Conservation (phyloP, 257 asterid species). For the Gentiana straminea region DNA sequence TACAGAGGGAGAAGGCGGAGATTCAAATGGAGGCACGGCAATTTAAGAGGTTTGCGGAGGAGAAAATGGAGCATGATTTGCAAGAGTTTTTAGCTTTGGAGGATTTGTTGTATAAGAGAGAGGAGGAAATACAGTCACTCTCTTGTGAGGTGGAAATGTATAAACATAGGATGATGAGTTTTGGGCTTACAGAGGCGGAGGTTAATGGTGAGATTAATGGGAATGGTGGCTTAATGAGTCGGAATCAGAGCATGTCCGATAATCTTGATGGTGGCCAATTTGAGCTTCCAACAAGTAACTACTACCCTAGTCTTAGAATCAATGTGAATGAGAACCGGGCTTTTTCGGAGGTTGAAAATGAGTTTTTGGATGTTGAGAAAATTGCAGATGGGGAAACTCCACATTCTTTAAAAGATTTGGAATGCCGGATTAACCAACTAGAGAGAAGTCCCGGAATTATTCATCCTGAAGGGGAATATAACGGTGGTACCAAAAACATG, state of each 20-base stretch:
- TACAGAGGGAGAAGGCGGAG: conserved; percentile 93
- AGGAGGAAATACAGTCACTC: conserved; percentile 63
- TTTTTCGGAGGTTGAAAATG: conserved; percentile 42
- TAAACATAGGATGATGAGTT: conserved; percentile 83
- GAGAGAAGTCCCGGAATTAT: conserved; percentile 60
- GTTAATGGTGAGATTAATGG: conserved; percentile 36
- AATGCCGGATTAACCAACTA: conserved; percentile 58
- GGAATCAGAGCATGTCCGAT: conserved; percentile 35
- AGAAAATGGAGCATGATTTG: conserved; percentile 88
- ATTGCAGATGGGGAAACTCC: conserved; percentile 70
- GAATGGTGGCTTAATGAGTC: conserved; percentile 18
- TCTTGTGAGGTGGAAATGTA: conserved; percentile 66
- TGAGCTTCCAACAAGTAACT: conserved; percentile 34
- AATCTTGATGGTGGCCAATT: conserved; percentile 27
- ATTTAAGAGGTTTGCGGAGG: conserved; percentile 81
- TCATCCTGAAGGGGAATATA: conserved; percentile 46
- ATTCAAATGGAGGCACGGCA: conserved; percentile 87
- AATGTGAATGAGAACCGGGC: conserved; percentile 35
- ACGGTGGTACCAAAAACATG: conserved; percentile 32
- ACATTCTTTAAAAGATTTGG: conserved; percentile 51
- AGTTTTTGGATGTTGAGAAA: conserved; percentile 57
- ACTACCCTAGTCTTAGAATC: conserved; percentile 80
- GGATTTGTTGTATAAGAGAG: conserved; percentile 87
- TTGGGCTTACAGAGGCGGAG: conserved; percentile 66
- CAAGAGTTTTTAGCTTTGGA: conserved; percentile 61